Evolutionary conservation across 164 flowering plant species (phyloP).

Genomic region (Saururus chinensis): DNA sequence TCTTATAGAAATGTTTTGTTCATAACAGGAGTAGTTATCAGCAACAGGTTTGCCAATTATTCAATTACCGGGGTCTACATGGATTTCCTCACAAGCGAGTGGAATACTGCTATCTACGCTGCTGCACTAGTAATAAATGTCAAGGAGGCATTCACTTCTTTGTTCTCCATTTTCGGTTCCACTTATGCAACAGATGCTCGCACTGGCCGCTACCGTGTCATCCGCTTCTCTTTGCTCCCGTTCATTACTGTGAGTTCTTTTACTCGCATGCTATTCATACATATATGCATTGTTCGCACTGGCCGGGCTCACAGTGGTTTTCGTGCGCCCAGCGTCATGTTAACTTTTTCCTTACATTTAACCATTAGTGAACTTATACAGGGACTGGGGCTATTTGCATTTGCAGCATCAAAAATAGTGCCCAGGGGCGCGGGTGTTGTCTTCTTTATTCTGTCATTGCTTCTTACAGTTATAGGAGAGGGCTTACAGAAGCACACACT

Average conservation of each 20-base stretch:
- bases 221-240: not conserved
- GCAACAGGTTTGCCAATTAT: not conserved
- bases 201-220: not conserved
- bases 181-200: not conserved
- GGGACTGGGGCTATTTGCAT: constrained; percentile 3
- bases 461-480: constrained; percentile 14
- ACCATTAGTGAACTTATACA: not conserved
- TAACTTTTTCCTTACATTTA: not conserved
- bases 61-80: not conserved
- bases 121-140: no score
- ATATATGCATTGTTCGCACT: no score
- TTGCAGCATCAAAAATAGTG: not conserved
- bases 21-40: not conserved
- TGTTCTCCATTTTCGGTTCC: not conserved
- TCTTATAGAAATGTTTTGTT: no score
- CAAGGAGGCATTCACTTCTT: no score
- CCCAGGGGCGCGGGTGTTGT: not conserved
- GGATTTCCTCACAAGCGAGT: no score
- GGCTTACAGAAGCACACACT: constrained; percentile 9
- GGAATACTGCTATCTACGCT: no score
- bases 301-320: no score
- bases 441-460: constrained; percentile 5
- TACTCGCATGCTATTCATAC: not conserved
- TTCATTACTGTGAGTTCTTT: not conserved
- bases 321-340: no score